Base-by-base conservation (phyloP, 169 alveolate genomes). In the Theileria annulata region DNA sequence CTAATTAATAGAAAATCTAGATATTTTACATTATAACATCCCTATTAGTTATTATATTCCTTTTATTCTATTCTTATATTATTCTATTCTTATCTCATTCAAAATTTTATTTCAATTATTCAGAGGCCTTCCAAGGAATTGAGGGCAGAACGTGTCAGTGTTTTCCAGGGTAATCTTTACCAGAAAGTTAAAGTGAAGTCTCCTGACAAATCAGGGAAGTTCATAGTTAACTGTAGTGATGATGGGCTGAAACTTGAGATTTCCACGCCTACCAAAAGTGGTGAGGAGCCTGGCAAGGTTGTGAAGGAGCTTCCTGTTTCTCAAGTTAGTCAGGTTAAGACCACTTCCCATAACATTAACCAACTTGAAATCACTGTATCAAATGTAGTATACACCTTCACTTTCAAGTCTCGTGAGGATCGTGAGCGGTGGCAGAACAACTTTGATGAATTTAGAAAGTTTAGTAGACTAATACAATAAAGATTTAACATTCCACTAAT, bases 381-480 rank as follows among this genome's bases (percentile, higher is more conserved):
- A 67, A 86, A 84, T 63, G 83, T 73, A 54, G 60, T 81, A n/a
- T 89, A 80, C 51, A 58, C 86, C 33, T 86, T 89, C 75, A 75
- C 70, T 77, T 89, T 89, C 82, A 89, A 85, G 71, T 85, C 94
- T 3, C 37, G 87, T 23, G 92, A 85, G 25, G 94, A 89, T 48
- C 74, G 94, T 47, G 94, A 85, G 49, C 75, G 85, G 70, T 89
- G 94, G 94, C 94, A 89, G 70, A 86, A 62, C 48, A 80, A 86
- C 58, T 79, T 89, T 37, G 92, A 89, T 58, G 69, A 82, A n/a
- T 86, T 89, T 60, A 64, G 63, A 70, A 89, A 86, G 79, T 69
- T 62, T 49, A 78, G 72, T 84, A 70, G 63, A 67, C 69, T 79
- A 77, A 54, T 54, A n/a, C 63, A 54, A 54, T 54, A 12, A 17